Evolutionary conservation across 1,284 basidiomycete genomes (phyloP).

Genomic region (Binderoboletus segoi): DNA sequence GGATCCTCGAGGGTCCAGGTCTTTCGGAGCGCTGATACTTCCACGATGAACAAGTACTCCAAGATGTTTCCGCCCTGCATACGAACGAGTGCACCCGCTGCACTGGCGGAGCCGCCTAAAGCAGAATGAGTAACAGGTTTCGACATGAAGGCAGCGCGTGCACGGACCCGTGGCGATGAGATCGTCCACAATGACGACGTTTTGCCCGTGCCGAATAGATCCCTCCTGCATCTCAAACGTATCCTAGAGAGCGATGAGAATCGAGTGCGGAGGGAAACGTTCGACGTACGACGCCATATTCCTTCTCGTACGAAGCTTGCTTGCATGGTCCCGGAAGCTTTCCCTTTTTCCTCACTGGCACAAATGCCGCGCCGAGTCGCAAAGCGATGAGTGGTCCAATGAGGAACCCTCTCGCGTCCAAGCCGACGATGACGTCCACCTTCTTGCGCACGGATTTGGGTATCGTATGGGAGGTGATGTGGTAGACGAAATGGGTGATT

Average conservation of each 20-base stretch:
- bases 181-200: constrained; percentile 91
- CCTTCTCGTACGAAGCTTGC: constrained; percentile 85
- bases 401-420: constrained; percentile 97
- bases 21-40: constrained; percentile 55
- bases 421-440: constrained; percentile 93
- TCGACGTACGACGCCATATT: constrained; percentile 80
- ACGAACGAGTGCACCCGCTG: constrained; percentile 88
- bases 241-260: constrained; percentile 54
- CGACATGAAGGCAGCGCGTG: not conserved
- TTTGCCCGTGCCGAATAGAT: constrained; percentile 82
- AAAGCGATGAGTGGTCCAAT: constrained; percentile 92
- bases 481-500: constrained; percentile 88
- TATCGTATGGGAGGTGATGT: constrained; percentile 80
- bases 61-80: constrained; percentile 83
- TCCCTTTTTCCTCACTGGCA: constrained; percentile 93
- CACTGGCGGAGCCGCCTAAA: constrained; percentile 89
- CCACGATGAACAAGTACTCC: constrained; percentile 95
- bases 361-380: constrained; percentile 92
- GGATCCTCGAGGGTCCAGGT: constrained; percentile 75
- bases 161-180: constrained; percentile 89
- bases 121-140: constrained; percentile 2
- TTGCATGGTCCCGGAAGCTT: constrained; percentile 91
- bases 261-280: not conserved
- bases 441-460: constrained; percentile 61
- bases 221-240: constrained; percentile 94